Evolutionary conservation across 139 green algal genomes (phyloP), one percentile per base, ranked within the genome.

Genomic region (Haematococcus lacustris): DNA sequence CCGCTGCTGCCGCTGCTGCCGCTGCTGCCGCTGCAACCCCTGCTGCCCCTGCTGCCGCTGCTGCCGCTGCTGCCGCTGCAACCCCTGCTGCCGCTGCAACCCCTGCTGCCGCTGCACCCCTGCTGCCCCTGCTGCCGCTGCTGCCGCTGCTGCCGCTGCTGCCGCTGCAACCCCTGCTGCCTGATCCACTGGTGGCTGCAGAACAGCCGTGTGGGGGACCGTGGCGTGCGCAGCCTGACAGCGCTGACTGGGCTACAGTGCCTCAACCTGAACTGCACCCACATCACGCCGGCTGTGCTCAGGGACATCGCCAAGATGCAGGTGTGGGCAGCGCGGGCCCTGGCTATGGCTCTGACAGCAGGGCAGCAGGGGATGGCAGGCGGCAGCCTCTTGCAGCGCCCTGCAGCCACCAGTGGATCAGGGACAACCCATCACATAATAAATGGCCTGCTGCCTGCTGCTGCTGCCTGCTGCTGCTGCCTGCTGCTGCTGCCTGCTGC

Each of bases 281-380:
- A 39, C 63, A 39, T 69, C 17, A 47, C 63, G 38, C 63, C 35
- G n/a, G 3, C 13, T 17, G 63, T 40, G 2, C 33, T n/a, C 35
- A 37, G 51, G 26, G 74, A 74, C 35, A 43, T 79, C 35, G 40
- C 28, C 39, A 26, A 35, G 9, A 35, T 70, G 13, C 51, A 70
- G 64, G 64, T 70, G 25, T 3, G 33, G n/a, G 9, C 4, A 26
- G 7, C 4, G 23, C 5, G 17, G 4, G 25, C 25, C 3, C 17
- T 33, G 5, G 3, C 9, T 9, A 53, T 7, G 33, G 25, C 3
- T 33, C 26, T 34, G 37, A 60, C 2, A 17, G 40, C 37, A 40
- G 3, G 6, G 9, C 4, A n/a, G n/a, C n/a, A n/a, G n/a, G n/a
- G n/a, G n/a, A n/a, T 53, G 32, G 38, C 5, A 25, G 33, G 9